phyloP scores from a whole-genome alignment of 176 grass and related monocot genomes.

The Musa itinerans region DNA sequence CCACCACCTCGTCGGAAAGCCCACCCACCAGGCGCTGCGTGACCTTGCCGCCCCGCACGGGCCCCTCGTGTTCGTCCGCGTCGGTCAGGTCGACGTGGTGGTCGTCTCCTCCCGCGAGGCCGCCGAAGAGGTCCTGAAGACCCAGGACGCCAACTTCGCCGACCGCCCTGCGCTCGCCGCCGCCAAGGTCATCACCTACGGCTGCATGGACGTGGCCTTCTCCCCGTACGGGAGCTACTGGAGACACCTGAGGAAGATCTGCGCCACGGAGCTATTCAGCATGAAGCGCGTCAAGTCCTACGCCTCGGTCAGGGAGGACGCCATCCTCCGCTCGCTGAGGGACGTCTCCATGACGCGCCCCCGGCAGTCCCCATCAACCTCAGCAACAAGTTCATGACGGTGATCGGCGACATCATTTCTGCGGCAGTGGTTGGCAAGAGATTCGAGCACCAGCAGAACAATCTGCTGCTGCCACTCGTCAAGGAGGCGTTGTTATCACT shows the following conservation, averaged over 20 bases:
- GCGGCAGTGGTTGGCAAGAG: conserved; percentile 39
- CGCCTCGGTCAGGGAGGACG: conserved; percentile 42
- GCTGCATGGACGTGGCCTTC: conserved; percentile 29
- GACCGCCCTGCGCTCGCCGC: conserved; percentile 33
- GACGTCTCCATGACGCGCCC: background rate
- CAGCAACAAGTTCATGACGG: conserved; percentile 26
- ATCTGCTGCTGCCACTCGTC: conserved; percentile 24
- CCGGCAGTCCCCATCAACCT: conserved; percentile 28
- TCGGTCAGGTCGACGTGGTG: conserved; percentile 45
- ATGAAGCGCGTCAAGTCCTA: conserved; percentile 34
- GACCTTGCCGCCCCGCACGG: conserved; percentile 29
- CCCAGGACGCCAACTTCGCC: conserved; percentile 40
- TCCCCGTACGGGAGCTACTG: conserved; percentile 48
- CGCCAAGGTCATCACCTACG: conserved; percentile 24
- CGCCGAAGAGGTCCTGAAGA: conserved; percentile 49
- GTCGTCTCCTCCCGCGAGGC: conserved; percentile 40
- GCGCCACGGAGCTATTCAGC: conserved; percentile 48
- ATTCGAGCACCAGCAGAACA: conserved; percentile 34
- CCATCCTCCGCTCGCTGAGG: conserved; percentile 24
- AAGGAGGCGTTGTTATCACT: background rate
- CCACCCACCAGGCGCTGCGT: conserved; percentile 27
- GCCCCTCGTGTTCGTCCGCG: conserved; percentile 37
- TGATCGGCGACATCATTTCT: conserved; percentile 25
- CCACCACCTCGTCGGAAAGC: background rate
- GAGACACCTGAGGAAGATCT: conserved; percentile 51